phyloP scores from a whole-genome alignment of 768 basidiomycete genomes.

The Chalciporus sphaerocephalus region DNA sequence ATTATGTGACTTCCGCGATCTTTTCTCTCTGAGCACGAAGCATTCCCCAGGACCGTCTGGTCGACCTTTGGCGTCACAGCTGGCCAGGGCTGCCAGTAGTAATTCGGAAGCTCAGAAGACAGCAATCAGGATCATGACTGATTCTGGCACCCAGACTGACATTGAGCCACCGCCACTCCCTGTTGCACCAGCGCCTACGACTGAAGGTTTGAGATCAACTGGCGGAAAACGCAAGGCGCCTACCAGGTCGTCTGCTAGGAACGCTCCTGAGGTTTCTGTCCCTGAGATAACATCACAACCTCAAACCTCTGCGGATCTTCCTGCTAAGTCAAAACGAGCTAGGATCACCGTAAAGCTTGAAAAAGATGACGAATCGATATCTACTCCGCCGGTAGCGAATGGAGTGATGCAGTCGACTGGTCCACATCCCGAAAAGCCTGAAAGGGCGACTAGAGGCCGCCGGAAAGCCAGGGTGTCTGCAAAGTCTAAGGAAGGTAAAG shows the following conservation, averaged over 20 bases:
- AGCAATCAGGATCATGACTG: slow-evolving; percentile 16
- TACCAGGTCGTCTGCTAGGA: slow-evolving; percentile 16
- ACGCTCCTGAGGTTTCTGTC: slow-evolving; percentile 13
- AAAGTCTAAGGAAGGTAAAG: slow-evolving; percentile 16
- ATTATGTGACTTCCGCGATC: slow-evolving; percentile 36
- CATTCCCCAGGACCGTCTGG: not conserved
- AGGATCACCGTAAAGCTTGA: slow-evolving; percentile 28
- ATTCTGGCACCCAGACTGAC: slow-evolving; percentile 30
- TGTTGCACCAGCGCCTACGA: slow-evolving; percentile 9
- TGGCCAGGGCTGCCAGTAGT: not conserved
- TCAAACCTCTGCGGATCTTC: slow-evolving; percentile 15
- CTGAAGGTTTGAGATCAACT: slow-evolving; percentile 14
- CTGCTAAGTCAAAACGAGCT: slow-evolving; percentile 29
- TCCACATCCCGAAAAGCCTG: slow-evolving; percentile 15
- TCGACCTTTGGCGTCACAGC: not conserved
- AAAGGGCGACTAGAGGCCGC: slow-evolving; percentile 18
- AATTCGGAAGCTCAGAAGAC: not conserved
- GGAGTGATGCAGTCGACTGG: slow-evolving; percentile 15
- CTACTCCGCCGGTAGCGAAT: slow-evolving; percentile 3
- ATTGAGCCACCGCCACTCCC: slow-evolving; percentile 9
- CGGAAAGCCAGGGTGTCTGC: slow-evolving; percentile 20
- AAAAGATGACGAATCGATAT: slow-evolving; percentile 19
- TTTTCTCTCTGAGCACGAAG: slow-evolving; percentile 14
- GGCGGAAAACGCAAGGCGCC: slow-evolving; percentile 31
- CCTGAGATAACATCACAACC: slow-evolving; percentile 9